Conservation (phyloP, 805 yeast species). For the Saccharomycopsis sp. region DNA sequence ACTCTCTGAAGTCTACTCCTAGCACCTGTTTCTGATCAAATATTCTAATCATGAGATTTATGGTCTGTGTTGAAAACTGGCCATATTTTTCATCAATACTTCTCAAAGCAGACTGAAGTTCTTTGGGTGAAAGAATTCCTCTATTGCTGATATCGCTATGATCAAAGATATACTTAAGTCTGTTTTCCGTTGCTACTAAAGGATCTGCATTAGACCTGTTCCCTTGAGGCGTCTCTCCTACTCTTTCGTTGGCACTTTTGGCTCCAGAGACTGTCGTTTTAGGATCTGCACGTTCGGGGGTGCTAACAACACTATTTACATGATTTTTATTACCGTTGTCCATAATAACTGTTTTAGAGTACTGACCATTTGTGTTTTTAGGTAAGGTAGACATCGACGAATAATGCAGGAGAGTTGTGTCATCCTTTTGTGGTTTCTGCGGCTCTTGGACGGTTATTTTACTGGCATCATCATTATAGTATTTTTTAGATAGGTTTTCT, state of each 20-base stretch:
- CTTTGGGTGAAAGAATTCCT: constrained; percentile 48
- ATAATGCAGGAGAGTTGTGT: not conserved
- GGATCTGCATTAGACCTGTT: not conserved
- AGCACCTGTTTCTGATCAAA: constrained; percentile 46
- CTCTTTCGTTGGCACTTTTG: not conserved
- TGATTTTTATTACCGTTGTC: not conserved
- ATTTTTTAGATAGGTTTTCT: not conserved
- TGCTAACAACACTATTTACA: not conserved
- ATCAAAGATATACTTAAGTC: constrained; percentile 44
- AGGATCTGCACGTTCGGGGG: not conserved
- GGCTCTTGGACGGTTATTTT: not conserved
- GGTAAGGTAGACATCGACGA: not conserved
- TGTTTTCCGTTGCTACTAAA: constrained; percentile 32
- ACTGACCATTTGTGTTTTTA: not conserved
- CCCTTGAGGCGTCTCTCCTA: not conserved
- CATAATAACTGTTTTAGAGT: not conserved
- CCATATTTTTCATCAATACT: constrained; percentile 42
- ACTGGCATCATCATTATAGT: not conserved
- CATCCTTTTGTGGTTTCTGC: not conserved
- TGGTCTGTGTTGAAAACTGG: not conserved
- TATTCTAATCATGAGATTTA: constrained; percentile 47
- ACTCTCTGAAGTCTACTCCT: constrained; percentile 50
- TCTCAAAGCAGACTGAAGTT: constrained; percentile 50
- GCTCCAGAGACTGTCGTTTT: not conserved
- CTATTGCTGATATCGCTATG: constrained; percentile 45